Evolutionary conservation across 371 early-diverging fungal species (phyloP).

Genomic region (Mortierella polycephala): DNA sequence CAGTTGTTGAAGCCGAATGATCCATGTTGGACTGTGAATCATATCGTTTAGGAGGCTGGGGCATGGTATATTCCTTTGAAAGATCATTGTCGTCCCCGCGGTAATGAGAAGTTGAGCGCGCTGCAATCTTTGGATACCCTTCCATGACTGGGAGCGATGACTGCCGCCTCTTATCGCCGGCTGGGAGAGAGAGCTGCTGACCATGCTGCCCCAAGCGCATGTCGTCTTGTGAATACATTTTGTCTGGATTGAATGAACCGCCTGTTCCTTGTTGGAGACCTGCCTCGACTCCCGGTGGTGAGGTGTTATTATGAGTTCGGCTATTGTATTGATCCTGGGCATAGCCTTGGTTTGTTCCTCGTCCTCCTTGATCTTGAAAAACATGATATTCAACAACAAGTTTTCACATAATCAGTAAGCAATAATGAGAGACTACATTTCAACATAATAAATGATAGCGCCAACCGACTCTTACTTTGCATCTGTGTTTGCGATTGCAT

Average conservation of each 20-base stretch:
- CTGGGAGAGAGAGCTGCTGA: slow-evolving; percentile 1
- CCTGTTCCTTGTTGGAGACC: slow-evolving; percentile 5
- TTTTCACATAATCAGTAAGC: background rate
- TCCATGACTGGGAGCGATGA: slow-evolving; percentile 24
- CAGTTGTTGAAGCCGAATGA: slow-evolving; percentile 2
- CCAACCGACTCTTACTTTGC: slow-evolving; percentile 25
- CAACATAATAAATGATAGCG: background rate
- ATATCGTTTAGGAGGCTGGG: slow-evolving; percentile 31
- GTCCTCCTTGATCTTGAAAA: slow-evolving; percentile 7
- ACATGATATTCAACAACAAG: background rate
- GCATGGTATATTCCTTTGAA: slow-evolving; percentile 15
- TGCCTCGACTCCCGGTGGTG: background rate
- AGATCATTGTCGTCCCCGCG: slow-evolving; percentile 27
- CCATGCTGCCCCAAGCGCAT: slow-evolving; percentile 4
- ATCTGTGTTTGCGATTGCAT: slow-evolving; percentile 23
- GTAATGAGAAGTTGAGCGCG: slow-evolving; percentile 43
- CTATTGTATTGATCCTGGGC: slow-evolving; percentile 22
- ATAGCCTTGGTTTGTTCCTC: background rate
- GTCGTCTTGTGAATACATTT: slow-evolving; percentile 8
- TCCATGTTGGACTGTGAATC: slow-evolving; percentile 31
- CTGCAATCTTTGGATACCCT: slow-evolving; percentile 32
- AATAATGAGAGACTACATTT: background rate
- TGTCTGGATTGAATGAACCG: slow-evolving; percentile 14
- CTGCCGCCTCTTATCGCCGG: slow-evolving; percentile 25
- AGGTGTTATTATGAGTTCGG: background rate